Conservation (phyloP, 768 basidiomycete genomes). For the Crassisporium funariophilum region DNA sequence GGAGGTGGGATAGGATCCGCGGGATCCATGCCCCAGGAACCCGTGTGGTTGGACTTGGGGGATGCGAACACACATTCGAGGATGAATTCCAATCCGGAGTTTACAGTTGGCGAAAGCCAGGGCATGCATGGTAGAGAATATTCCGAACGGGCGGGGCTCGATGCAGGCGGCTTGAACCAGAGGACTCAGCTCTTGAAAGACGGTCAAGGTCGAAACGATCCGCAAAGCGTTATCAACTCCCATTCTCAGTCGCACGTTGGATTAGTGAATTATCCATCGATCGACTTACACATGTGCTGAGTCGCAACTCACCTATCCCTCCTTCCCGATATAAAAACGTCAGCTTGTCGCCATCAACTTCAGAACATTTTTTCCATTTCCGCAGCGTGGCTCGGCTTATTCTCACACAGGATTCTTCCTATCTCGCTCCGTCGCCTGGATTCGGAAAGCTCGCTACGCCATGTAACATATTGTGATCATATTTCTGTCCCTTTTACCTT, state of each 20-base stretch:
- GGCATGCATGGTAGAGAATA: not conserved
- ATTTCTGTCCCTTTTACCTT: not conserved
- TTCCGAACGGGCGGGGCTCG: too few species aligned
- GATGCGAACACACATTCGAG: not conserved
- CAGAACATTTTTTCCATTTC: too few species aligned
- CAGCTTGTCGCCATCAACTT: not conserved
- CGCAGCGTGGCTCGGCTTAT: too few species aligned
- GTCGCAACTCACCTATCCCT: not conserved
- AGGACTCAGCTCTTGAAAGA: not conserved
- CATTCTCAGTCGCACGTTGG: not conserved
- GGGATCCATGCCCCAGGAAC: not conserved
- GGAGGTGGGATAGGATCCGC: not conserved
- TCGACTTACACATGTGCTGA: conserved; percentile 1
- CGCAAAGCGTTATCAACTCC: not conserved
- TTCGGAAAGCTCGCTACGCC: not conserved
- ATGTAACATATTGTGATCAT: not conserved
- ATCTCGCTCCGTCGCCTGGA: too few species aligned
- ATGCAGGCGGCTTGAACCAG: too few species aligned
- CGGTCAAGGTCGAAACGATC: not conserved
- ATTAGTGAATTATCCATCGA: not conserved
- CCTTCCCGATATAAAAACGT: not conserved
- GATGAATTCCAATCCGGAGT: not conserved
- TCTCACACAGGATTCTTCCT: too few species aligned
- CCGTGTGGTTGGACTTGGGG: not conserved
- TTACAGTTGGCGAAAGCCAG: too few species aligned